Conservation (phyloP, 2,329 filamentous ascomycete species). For the Fusarium haematococcum region DNA sequence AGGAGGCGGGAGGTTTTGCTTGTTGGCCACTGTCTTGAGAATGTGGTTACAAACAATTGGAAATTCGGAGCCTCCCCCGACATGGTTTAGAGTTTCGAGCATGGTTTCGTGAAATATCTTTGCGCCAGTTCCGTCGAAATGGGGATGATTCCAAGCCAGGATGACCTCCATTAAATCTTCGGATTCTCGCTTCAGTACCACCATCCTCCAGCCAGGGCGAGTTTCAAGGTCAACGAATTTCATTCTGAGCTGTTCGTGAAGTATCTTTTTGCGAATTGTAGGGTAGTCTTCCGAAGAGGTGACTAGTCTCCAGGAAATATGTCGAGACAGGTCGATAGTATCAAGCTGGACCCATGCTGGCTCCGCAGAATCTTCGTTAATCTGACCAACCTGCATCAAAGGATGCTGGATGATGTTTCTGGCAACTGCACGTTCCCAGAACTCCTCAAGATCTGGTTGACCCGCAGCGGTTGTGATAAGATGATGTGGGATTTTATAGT, state of each 20-base stretch:
- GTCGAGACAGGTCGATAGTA: slow-evolving; percentile 28
- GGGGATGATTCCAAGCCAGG: slow-evolving; percentile 25
- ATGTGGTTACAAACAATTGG: background rate
- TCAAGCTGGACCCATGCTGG: slow-evolving; percentile 29
- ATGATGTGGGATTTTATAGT: slow-evolving; percentile 15
- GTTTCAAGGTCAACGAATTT: slow-evolving; percentile 21
- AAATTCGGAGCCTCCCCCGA: background rate
- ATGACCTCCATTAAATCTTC: slow-evolving; percentile 16
- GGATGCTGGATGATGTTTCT: slow-evolving; percentile 29
- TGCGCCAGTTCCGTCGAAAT: background rate
- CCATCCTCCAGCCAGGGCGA: slow-evolving; percentile 9
- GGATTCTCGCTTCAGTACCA: slow-evolving; percentile 3
- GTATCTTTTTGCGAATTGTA: background rate
- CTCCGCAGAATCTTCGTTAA: slow-evolving; percentile 13
- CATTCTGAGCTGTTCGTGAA: slow-evolving; percentile 14
- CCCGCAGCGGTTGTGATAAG: background rate
- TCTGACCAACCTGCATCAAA: slow-evolving; percentile 36
- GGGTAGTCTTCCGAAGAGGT: background rate
- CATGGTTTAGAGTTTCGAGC: background rate
- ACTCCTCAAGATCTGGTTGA: background rate
- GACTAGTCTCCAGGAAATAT: slow-evolving; percentile 32
- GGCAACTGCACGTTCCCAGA: slow-evolving; percentile 20
- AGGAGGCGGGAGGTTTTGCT: background rate
- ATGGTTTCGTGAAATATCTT: background rate
- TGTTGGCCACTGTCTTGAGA: background rate